Base-by-base conservation (phyloP, 2,329 filamentous ascomycete genomes). In the Hypoxylon sp. region DNA sequence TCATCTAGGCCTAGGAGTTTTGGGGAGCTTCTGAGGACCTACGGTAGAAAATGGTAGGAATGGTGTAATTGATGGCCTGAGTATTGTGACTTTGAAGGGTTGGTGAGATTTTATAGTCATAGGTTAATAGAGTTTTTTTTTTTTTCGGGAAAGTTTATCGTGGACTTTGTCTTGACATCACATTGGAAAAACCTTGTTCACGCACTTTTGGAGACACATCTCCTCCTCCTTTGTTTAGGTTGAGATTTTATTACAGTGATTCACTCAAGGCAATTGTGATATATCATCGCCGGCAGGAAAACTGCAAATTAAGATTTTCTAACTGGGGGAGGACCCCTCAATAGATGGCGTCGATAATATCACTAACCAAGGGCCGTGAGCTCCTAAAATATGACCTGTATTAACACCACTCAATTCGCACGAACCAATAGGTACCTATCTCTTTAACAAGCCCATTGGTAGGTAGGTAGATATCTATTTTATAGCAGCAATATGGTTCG, bases 401-500 rank as follows among this genome's bases (percentile, higher is more conserved):
- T 33, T 19, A 5, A 48, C 26, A 47, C 5, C 13, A 46, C 31
- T 5, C 35, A 33, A 35, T 29, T 31, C 11, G 46, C n/a, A 19
- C 4, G 5, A 24, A n/a, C n/a, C 46, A 14, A 17, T 11, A n/a
- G n/a, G n/a, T n/a, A 35, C 3, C 44, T n/a, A 35, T 14, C 17
- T 42, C 3, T 14, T 29, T 26, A 9, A 31, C 5, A 31, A 31
- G 29, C 9, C 29, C 29, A 31, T 22, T n/a, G n/a, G n/a, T n/a
- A 3, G 19, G 19, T 22, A 26, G 26, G 3, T 31, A 9, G 29
- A 31, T 31, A 11, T 37, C 33, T 65, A 69, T 48, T 65, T 58
- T 44, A 81, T 81, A 29, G 73, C 76, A 33, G 74, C 73, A n/a
- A 85, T 78, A 67, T 85, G 83, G 50, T 85, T 76, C 5, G 80